A percentile compares a stretch with the other conserved stretches of the same genome.
Conservation (phyloP, 2,329 filamentous ascomycete genomes). For the Fusarium fracticaudum region DNA sequence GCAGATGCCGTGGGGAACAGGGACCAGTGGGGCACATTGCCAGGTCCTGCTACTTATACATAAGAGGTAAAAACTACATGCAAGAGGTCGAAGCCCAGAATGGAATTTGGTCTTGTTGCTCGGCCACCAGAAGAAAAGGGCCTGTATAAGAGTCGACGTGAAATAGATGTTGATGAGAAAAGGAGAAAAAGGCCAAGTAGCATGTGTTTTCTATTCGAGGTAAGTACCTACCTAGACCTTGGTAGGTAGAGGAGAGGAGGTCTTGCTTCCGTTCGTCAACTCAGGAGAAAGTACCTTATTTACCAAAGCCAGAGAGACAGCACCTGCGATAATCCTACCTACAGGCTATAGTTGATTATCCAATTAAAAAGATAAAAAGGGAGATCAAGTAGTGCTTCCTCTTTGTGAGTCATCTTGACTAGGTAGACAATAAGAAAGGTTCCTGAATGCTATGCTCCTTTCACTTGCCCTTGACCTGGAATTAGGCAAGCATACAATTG, state of each 20-base stretch:
- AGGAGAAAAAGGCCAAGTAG: background rate
- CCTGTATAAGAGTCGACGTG: background rate
- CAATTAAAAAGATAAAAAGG: background rate
- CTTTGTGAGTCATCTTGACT: background rate
- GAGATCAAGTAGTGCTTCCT: background rate
- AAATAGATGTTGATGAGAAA: background rate
- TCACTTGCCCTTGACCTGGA: background rate
- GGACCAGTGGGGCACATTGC: slow-evolving; percentile 2
- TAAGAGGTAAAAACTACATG: background rate
- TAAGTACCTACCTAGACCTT: background rate
- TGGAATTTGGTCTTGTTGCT: background rate
- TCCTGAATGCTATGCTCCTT: background rate
- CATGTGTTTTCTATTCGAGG: background rate
- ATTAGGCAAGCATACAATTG: background rate
- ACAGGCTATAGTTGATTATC: background rate
- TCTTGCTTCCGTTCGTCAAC: background rate
- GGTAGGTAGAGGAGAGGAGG: background rate
- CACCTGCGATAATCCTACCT: background rate
- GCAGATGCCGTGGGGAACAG: slow-evolving; percentile 25
- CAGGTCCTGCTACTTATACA: background rate
- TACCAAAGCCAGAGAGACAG: background rate
- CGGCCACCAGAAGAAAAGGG: background rate
- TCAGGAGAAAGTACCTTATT: background rate
- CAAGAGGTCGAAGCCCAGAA: background rate
- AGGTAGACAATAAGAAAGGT: background rate